Base-by-base conservation (phyloP, 106 monocot genomes). In the Phalaenopsis aphrodite region DNA sequence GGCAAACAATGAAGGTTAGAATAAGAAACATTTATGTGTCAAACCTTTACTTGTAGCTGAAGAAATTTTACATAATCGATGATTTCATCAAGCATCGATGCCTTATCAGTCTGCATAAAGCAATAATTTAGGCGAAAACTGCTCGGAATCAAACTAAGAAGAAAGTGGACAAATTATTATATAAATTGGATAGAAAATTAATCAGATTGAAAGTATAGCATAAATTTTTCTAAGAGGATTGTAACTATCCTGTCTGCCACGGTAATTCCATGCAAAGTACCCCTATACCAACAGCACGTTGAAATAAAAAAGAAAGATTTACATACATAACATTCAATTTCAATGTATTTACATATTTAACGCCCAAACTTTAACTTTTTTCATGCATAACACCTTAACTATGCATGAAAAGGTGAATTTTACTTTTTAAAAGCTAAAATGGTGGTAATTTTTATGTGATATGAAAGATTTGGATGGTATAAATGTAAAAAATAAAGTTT, bases 21-120 rank as follows among this genome's bases (percentile, higher is more conserved):
- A 56, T 0, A 78, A 78, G 1, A 5, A 7, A 41, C 69, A 68
- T 72, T 72, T 1, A 30, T 76, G 41, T 5, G 19, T 41, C 66
- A 66, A 82, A 96, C 96, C 93, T 93, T 93, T 64, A 96, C 93
- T 93, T 96, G 93, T 36, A 91, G 87, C 80, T 96, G 89, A 75
- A 96, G 88, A 72, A 96, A 96, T 79, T 90, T 96, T 57, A 96
- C 93, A 81, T 96, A 96, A 67, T 93, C 95, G 17, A 96, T 93
- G 55, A 93, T 91, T 71, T 93, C 95, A 81, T 95, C 95, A 56
- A 95, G 91, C 95, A 93, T 95, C 23, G 93, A 91, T 75, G 93
- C 95, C 83, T 90, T 96, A 68, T 95, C 93, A 38, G 88, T 72
- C 96, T 96, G 93, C 84, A 88, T 6, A 85, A 43, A 8, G 23